Conservation (phyloP, 306 rosid species). For the Carpinus viminea region DNA sequence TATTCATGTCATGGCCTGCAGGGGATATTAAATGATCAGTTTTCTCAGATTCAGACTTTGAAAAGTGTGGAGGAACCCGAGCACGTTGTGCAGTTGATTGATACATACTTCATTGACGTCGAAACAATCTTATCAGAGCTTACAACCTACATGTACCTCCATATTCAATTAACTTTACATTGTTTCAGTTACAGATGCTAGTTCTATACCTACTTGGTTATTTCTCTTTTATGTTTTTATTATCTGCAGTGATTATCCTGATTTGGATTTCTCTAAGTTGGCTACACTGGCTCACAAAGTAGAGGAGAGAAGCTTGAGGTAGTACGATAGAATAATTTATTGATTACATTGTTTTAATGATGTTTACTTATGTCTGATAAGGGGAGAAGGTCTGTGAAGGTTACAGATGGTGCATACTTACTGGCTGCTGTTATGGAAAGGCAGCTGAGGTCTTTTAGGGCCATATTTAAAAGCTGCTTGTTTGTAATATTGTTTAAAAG, state of each 20-base stretch:
- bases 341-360: background rate
- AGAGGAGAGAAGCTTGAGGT: constrained; percentile 56
- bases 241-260: constrained; percentile 40
- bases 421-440: constrained; percentile 6
- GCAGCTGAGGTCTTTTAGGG: background rate
- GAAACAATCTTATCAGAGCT: constrained; percentile 45
- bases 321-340: constrained; percentile 17
- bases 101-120: constrained; percentile 40
- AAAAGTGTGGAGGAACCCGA: constrained; percentile 31
- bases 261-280: constrained; percentile 36
- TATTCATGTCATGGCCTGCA: constrained; percentile 31
- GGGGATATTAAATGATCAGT: constrained; percentile 50
- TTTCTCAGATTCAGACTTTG: constrained; percentile 33
- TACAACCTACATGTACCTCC: constrained; percentile 37
- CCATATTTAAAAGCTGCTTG: background rate
- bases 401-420: background rate
- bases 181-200: constrained; percentile 18
- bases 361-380: background rate
- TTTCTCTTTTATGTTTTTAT: constrained; percentile 14
- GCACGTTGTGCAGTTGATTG: constrained; percentile 30
- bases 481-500: background rate
- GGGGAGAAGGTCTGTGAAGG: background rate
- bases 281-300: constrained; percentile 38
- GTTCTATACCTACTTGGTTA: constrained; percentile 2
- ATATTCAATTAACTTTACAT: constrained; percentile 9